Evolutionary conservation across 2,329 filamentous ascomycete species (phyloP), one percentile per base, ranked within the genome.

Genomic region (Aspergillus thermomutatus): DNA sequence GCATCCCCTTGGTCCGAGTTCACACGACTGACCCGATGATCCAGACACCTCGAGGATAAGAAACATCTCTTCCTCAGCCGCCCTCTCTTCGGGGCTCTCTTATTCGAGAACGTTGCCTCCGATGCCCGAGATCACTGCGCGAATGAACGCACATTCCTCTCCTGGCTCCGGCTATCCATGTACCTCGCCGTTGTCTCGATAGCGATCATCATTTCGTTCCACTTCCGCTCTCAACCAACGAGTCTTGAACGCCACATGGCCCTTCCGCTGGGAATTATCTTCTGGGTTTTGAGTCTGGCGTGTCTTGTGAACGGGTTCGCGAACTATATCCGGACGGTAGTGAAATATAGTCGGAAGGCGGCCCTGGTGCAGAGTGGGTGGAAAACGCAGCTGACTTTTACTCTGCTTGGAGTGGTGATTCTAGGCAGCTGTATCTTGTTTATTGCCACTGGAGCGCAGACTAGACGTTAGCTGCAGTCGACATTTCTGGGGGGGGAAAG

Each of bases 321-420:
- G 1, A 97, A 96, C 70, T 99, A 99, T 70, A 86, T 96, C 61
- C 88, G 86, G 80, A 84, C 81, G 65, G 86, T 97, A 25, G 89
- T 89, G 65, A 88, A 90, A 70, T 99, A 96, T 72, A 89, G 89
- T 65, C 81, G 83, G 41, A 85, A 87, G 63, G 82, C 83, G 26
- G 94, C 94, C 0, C 82, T 97, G 61, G 94, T 99, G 41, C 94
- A 99, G 77, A 89, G 87, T 28, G 94, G 94, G 1, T 94, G 90
- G 89, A 93, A 91, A 75, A 97, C 94, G 40, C 92, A 97, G 71
- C 74, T 87, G 45, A 89, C 96, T n/a, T 76, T 78, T 61, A 71
- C 70, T 4, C 62, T 79, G 23, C 72, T 79, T 8, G 75, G 75
- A n/a, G 65, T 66, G 4, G 73, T 72, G 9, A 79, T 79, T 56